Conservation (phyloP, 768 basidiomycete species). For the Amanita exitialis region DNA sequence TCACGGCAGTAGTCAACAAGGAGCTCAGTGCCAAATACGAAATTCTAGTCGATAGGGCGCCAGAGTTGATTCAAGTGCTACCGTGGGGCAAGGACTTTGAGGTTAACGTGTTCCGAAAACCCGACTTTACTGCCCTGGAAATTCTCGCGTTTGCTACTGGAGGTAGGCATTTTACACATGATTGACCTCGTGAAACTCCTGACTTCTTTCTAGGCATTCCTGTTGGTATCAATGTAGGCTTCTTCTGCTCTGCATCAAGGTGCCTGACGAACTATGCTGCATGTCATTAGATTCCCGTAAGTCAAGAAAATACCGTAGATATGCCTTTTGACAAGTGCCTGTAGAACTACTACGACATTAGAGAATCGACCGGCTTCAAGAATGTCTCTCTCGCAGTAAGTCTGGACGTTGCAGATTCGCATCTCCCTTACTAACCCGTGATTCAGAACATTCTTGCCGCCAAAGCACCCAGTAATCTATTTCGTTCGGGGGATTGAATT, state of each 20-base stretch:
- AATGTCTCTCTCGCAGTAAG: constrained; percentile 77
- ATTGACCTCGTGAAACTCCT: background rate
- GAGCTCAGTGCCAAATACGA: constrained; percentile 76
- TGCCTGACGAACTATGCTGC: background rate
- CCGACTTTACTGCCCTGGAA: constrained; percentile 82
- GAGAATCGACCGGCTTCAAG: constrained; percentile 79
- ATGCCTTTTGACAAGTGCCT: background rate
- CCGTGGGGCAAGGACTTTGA: constrained; percentile 71
- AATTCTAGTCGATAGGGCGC: constrained; percentile 63
- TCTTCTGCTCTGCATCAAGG: background rate
- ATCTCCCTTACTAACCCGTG: background rate
- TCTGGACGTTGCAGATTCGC: constrained; percentile 3
- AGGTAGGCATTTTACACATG: constrained; percentile 30
- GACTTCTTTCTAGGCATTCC: constrained; percentile 51
- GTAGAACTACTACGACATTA: constrained; percentile 76
- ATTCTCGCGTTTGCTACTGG: constrained; percentile 78
- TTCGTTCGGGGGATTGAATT: background rate
- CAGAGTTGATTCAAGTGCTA: constrained; percentile 67
- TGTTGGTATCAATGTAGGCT: constrained; percentile 69
- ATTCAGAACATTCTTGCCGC: constrained; percentile 73
- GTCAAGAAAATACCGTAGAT: constrained; percentile 8
- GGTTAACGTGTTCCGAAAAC: constrained; percentile 72
- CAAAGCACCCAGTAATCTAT: constrained; percentile 64
- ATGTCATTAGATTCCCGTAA: constrained; percentile 48
- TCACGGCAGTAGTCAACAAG: constrained; percentile 86